A percentile compares a stretch with the other conserved stretches of the same genome.
Evolutionary conservation across 495 filamentous ascomycete genomes (phyloP).

Genomic region (Amphirosellinia nigrospora): DNA sequence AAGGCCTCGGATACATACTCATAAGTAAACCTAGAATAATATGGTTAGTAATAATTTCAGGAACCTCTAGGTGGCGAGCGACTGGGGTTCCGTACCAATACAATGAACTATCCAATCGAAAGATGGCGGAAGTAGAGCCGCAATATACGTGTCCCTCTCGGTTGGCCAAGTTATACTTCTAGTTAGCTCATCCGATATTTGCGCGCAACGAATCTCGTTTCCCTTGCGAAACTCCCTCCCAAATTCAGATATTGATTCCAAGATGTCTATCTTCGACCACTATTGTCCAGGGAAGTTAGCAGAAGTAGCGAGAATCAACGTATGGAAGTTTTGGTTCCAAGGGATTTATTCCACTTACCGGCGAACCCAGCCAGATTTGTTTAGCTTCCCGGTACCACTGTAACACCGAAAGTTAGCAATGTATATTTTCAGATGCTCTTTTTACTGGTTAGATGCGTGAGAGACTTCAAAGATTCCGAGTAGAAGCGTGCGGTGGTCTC

Average conservation of each 20-base stretch:
- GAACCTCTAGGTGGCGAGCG: neutral
- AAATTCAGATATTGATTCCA: neutral
- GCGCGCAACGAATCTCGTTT: neutral
- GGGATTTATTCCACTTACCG: neutral
- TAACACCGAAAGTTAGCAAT: neutral
- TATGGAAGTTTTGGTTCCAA: neutral
- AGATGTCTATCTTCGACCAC: neutral
- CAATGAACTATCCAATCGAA: neutral
- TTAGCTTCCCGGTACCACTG: neutral
- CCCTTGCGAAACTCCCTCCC: neutral
- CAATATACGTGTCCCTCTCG: neutral
- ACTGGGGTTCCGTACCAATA: neutral
- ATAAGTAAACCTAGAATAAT: constrained; percentile 5
- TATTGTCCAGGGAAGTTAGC: neutral
- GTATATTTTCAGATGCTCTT: neutral
- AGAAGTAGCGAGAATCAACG: neutral
- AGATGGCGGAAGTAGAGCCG: neutral
- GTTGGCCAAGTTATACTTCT: neutral
- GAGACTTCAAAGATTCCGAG: neutral
- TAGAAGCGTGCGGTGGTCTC: neutral
- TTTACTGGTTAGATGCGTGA: neutral
- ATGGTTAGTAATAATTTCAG: neutral
- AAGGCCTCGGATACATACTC: neutral
- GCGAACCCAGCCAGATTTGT: neutral
- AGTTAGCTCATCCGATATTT: neutral